phyloP scores from a whole-genome alignment of 306 rosid genomes.

The Prunus dulcis region DNA sequence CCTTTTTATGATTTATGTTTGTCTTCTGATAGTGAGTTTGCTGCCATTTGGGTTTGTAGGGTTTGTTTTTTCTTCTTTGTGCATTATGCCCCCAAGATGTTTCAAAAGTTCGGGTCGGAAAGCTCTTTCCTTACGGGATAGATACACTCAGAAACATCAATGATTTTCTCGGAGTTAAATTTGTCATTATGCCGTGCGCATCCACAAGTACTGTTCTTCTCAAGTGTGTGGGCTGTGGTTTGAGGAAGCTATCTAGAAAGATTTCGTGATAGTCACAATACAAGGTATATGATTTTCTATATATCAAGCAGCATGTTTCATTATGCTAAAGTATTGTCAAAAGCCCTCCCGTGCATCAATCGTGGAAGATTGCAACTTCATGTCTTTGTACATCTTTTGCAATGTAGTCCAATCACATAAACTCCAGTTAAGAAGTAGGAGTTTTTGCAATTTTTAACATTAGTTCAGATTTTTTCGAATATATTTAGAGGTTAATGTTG shows the following conservation, averaged over 20 bases:
- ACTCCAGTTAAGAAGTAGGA: not conserved
- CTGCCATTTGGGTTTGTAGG: constrained; percentile 41
- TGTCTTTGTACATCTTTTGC: not conserved
- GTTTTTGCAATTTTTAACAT: not conserved
- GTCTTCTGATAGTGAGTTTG: not conserved
- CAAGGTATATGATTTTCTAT: not conserved
- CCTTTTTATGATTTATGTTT: not conserved
- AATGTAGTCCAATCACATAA: not conserved
- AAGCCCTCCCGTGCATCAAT: not conserved
- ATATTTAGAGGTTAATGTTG: not conserved
- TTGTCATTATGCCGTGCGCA: constrained; percentile 69
- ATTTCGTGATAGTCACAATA: too few relatives aligned
- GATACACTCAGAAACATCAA: constrained; percentile 65
- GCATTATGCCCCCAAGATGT: constrained; percentile 77
- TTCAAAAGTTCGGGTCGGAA: constrained; percentile 80
- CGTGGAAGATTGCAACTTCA: not conserved
- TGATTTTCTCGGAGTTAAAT: constrained; percentile 69
- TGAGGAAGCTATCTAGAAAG: constrained; percentile 46
- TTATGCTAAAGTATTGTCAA: not conserved
- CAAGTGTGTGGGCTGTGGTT: constrained; percentile 66
- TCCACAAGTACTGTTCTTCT: constrained; percentile 56
- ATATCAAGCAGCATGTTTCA: not conserved
- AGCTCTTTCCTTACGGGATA: constrained; percentile 70
- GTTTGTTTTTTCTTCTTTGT: constrained; percentile 78
- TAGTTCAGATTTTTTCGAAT: not conserved